phyloP scores from a whole-genome alignment of 2,329 filamentous ascomycete genomes.

The Talaromyces sp. region DNA sequence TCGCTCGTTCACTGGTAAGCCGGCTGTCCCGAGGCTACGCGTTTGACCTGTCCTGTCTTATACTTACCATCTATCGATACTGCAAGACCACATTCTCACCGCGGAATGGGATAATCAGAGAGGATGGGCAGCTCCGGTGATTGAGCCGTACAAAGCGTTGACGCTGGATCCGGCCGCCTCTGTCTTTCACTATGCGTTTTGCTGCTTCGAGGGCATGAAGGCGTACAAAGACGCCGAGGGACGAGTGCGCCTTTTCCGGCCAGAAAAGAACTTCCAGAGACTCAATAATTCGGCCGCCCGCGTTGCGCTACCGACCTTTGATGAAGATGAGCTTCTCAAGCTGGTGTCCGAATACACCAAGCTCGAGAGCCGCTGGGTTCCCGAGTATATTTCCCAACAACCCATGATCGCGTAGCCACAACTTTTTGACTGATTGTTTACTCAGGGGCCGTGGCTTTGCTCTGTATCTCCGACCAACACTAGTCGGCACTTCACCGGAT shows the following conservation, averaged over 20 bases:
- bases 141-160: slow-evolving; percentile 72
- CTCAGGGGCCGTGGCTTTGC: slow-evolving; percentile 69
- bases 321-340: slow-evolving; percentile 65
- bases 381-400: slow-evolving; percentile 46
- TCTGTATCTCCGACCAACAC: slow-evolving; percentile 88
- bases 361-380: slow-evolving; percentile 85
- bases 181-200: slow-evolving; percentile 80
- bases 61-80: background rate
- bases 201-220: slow-evolving; percentile 87
- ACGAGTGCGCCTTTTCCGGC: slow-evolving; percentile 70
- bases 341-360: slow-evolving; percentile 74
- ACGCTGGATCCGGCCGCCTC: slow-evolving; percentile 74
- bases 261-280: slow-evolving; percentile 63
- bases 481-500: slow-evolving; percentile 94
- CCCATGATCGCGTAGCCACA: background rate
- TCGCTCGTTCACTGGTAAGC: slow-evolving; percentile 9
- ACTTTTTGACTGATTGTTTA: background rate
- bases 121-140: slow-evolving; percentile 69
- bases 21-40: background rate
- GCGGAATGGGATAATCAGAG: slow-evolving; percentile 57
- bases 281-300: slow-evolving; percentile 28
- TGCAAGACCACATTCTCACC: slow-evolving; percentile 78
- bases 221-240: slow-evolving; percentile 63
- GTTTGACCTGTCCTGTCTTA: background rate
- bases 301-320: slow-evolving; percentile 81